Conservation (phyloP, 2,329 filamentous ascomycete species). For the Colletotrichum sp. region DNA sequence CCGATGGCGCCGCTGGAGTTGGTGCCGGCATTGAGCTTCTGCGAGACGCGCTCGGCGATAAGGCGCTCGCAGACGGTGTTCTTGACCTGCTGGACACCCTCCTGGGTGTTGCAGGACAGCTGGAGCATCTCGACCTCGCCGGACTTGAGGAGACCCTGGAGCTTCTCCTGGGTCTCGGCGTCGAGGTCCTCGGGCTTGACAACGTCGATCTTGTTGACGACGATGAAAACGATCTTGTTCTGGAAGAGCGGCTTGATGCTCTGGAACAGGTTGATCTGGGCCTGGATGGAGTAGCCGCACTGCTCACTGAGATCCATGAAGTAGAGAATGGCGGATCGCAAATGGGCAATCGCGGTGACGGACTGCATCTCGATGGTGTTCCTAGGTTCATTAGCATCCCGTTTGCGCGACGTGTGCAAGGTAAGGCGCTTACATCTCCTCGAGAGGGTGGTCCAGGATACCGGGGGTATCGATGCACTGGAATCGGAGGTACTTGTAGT, state of each 20-base stretch:
- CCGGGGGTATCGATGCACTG: constrained; percentile 98
- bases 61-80: constrained; percentile 93
- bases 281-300: constrained; percentile 91
- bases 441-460: constrained; percentile 94
- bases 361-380: constrained; percentile 99
- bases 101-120: constrained; percentile 91
- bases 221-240: constrained; percentile 96
- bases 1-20: constrained; percentile 77
- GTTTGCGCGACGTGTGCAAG: neutral
- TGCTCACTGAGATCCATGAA: constrained; percentile 98
- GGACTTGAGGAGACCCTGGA: constrained; percentile 82
- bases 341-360: constrained; percentile 96
- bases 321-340: constrained; percentile 93
- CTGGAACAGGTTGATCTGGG: constrained; percentile 94
- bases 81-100: constrained; percentile 93
- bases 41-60: constrained; percentile 89
- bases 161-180: constrained; percentile 74
- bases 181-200: constrained; percentile 87
- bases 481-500: constrained; percentile 91
- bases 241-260: constrained; percentile 94
- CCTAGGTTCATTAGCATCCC: constrained; percentile 36
- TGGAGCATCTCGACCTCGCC: constrained; percentile 93
- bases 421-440: constrained; percentile 67
- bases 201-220: constrained; percentile 98
- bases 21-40: constrained; percentile 94